Conservation (phyloP, 768 basidiomycete genomes). For the Russula earlei region DNA sequence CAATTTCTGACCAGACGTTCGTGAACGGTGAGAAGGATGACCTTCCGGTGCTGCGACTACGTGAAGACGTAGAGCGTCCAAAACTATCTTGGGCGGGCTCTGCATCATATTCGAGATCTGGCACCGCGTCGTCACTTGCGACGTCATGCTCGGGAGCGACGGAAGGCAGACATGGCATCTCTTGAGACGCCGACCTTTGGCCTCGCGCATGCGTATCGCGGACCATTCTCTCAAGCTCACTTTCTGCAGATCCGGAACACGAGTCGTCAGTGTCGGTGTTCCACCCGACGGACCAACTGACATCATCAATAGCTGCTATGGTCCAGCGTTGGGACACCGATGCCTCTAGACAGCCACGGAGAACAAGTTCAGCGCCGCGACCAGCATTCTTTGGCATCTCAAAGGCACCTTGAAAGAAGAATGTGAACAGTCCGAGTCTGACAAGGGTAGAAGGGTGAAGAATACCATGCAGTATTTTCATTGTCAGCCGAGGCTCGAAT, state of each 20-base stretch:
- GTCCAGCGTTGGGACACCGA: conserved; percentile 60
- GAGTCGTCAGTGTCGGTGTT: conserved; percentile 37
- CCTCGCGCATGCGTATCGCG: conserved; percentile 33
- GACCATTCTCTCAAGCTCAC: conserved; percentile 25
- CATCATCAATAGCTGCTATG: conserved; percentile 70
- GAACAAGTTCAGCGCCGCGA: conserved; percentile 54
- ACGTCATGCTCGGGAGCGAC: background rate
- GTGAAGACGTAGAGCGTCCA: conserved; percentile 8
- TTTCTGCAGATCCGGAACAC: conserved; percentile 23
- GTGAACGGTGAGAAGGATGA: conserved; percentile 14
- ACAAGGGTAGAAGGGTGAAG: conserved; percentile 23
- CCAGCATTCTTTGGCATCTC: conserved; percentile 48
- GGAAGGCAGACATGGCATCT: conserved; percentile 9
- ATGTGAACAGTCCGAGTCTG: conserved; percentile 16
- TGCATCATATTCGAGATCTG: conserved; percentile 15
- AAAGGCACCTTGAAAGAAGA: conserved; percentile 43
- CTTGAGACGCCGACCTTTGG: background rate
- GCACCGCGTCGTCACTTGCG: conserved; percentile 12
- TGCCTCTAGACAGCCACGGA: conserved; percentile 72
- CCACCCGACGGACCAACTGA: conserved; percentile 75
- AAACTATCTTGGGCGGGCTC: conserved; percentile 1
- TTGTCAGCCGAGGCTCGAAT: conserved; percentile 84
- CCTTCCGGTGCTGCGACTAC: conserved; percentile 14
- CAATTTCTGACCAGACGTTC: conserved; percentile 13
- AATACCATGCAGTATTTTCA: conserved; percentile 82